Evolutionary conservation across 2,329 filamentous ascomycete genomes (phyloP), one percentile per base, ranked within the genome.

Genomic region (Fusarium odoratissimum): DNA sequence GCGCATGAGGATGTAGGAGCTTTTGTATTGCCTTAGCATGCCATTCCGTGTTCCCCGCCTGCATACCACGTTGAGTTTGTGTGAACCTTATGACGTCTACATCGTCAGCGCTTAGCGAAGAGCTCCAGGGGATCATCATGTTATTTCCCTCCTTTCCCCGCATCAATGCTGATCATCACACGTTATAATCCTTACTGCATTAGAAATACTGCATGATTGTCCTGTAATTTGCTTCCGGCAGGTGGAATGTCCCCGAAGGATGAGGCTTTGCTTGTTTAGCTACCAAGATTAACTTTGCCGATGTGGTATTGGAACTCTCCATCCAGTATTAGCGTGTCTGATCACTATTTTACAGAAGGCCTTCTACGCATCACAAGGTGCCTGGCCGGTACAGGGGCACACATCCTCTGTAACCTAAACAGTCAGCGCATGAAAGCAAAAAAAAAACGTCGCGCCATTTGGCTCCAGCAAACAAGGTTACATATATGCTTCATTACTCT

Each of bases 1-100:
- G 23, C 51, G n/a, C 19, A 38, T 2, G 31, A 37, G 30, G 31
- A 42, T 37, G 14, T 12, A 30, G 23, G 25, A 31, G 46, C 30
- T 58, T 64, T 69, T 64, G 42, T 64, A 69, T 35, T 23, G 30
- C 54, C 3, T 1, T 17, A 33, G 16, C 40, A 48, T 35, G 54
- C 54, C 40, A 35, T 48, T 17, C 40, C 30, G 28, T 44, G 25
- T 61, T 33, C 31, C 40, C 59, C 59, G 49, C 49, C 59, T 54
- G 31, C 51, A 58, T 61, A 61, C 51, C 59, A 58, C 55, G 55
- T 58, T 37, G 33, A 49, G 19, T 25, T 37, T 30, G 48, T 51
- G 48, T 51, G n/a, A 51, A 25, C 23, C n/a, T 58, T 49, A 64
- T 69, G 64, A 69, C 66, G 64, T 69, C 58, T 58, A 52, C 42